Evolutionary conservation across 169 alveolate genomes (phyloP).

Genomic region (Plasmodium chabaudi): DNA sequence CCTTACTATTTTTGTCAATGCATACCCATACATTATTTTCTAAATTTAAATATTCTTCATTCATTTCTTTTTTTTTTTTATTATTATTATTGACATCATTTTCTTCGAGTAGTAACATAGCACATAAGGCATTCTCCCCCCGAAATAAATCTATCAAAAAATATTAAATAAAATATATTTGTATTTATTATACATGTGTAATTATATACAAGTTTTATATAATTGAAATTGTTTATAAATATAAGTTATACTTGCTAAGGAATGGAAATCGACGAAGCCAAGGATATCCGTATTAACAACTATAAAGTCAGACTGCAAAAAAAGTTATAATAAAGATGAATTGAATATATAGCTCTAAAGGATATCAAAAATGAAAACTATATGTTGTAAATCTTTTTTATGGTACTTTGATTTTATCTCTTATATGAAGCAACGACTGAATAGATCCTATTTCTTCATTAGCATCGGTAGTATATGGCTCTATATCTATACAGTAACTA

Average conservation of each 20-base stretch:
- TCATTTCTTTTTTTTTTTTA: constrained; percentile 33
- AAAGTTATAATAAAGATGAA: neutral
- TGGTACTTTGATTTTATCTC: constrained; percentile 36
- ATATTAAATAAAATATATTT: neutral
- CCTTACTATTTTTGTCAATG: constrained; percentile 63
- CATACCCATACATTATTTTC: constrained; percentile 73
- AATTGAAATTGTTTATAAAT: neutral
- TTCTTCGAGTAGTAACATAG: constrained; percentile 34
- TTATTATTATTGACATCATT: neutral
- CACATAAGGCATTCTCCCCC: constrained; percentile 70
- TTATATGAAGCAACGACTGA: constrained; percentile 47
- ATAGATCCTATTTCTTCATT: constrained; percentile 63
- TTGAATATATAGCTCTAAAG: neutral
- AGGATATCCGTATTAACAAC: constrained; percentile 67
- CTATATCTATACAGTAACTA: constrained; percentile 59
- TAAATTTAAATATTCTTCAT: constrained; percentile 48
- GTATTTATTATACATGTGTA: too few species aligned
- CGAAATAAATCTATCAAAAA: constrained; percentile 25
- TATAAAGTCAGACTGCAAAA: constrained; percentile 40
- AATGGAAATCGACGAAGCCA: constrained; percentile 71
- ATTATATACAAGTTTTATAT: neutral
- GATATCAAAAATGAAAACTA: neutral
- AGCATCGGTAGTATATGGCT: constrained; percentile 18
- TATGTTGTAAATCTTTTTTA: neutral
- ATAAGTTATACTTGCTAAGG: constrained; percentile 60